Evolutionary conservation across 176 grass and related monocot genomes (phyloP), one percentile per base, ranked within the genome.

Genomic region (Canna indica): DNA sequence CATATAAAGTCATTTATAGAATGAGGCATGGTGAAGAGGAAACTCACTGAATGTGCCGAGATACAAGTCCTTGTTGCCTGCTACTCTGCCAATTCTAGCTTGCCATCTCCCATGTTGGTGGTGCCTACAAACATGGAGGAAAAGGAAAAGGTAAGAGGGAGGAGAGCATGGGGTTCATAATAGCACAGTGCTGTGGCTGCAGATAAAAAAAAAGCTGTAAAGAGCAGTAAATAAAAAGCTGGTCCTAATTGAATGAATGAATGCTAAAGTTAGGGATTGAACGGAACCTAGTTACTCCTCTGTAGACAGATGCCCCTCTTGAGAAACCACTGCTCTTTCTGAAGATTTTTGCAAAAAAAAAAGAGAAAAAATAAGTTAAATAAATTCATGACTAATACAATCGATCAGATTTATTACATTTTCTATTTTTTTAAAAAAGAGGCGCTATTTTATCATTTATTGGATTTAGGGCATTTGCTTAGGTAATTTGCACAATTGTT

Each of bases 291-390:
- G 91, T 96, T 47, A 96, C 91, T 41, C 91, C 91, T 88, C 91
- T 81, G 78, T 91, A 96, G 72, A 88, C 81, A 77, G 91, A 91
- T 88, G 91, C 91, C 52, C 91, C 91, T 72, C 91, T 91, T 67
- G 91, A 96, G 80, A 96, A 96, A 10, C 91, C 91, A 79, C 88
- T 96, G 83, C 91, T 96, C 81, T 91, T 96, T 77, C 91, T 96
- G 80, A 54, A 53, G 36, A 7, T 16, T 66, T n/a, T n/a, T n/a
- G n/a, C 25, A 2, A 8, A 22, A 33, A 26, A 54, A 45, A 22
- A 4, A 26, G 27, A 50, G 17, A 70, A 47, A n/a, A 17, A 13
- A 10, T 8, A 16, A 13, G 30, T 6, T 34, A 7, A 32, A 6
- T n/a, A 0, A 56, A 7, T n/a, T 56, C 8, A 17, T 13, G 47